Base-by-base conservation (phyloP, 495 filamentous ascomycete genomes). In the Cryomyces minteri region DNA sequence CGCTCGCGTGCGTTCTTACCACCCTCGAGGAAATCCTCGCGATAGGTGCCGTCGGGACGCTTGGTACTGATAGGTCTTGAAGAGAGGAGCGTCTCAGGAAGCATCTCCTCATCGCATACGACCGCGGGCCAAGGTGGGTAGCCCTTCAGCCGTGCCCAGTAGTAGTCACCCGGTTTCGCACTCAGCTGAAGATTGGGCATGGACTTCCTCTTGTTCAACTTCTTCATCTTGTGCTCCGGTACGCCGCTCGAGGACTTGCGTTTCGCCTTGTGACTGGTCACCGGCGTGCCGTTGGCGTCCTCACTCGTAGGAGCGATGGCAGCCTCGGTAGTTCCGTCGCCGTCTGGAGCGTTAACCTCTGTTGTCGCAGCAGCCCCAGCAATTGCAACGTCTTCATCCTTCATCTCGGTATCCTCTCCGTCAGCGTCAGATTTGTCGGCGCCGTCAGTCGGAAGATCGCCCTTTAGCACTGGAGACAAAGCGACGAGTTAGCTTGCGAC, bases 41-140 rank as follows among this genome's bases (percentile, higher is more conserved):
- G 76, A 62, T 85, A 88, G 2, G 79, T 79, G 31, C 87, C 87
- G 63, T 93, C 86, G 18, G 69, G 57, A 38, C 82, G 77, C 51
- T 72, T 73, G 31, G 88, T 84, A 6, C 84, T 86, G 33, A 93
- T 82, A 2, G 87, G 87, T 47, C 87, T 75, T 32, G 71, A 70
- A 44, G 67, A 74, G 45, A 88, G 59, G 14, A 94, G 70, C 30
- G 68, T 72, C 33, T 71, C 58, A 0, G 87, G 87, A 7, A 95
- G 74, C 74, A 95, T 94, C 48, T 81, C 79, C 62, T 95, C 88
- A 56, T 93, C 85, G 54, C 80, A 85, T 48, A 95, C 75, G 61
- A 95, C 80, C 38, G 82, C 75, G 4, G 88, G 88, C 88, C 88
- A 95, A 38, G 80, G 76, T 9, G 86, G 84, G 64, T 81, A 86